These are phyloP conservation scores for Inosperma sp. DNA, from an alignment of 768 basidiomycete genomes.

Conservation along the genomic window DNA sequence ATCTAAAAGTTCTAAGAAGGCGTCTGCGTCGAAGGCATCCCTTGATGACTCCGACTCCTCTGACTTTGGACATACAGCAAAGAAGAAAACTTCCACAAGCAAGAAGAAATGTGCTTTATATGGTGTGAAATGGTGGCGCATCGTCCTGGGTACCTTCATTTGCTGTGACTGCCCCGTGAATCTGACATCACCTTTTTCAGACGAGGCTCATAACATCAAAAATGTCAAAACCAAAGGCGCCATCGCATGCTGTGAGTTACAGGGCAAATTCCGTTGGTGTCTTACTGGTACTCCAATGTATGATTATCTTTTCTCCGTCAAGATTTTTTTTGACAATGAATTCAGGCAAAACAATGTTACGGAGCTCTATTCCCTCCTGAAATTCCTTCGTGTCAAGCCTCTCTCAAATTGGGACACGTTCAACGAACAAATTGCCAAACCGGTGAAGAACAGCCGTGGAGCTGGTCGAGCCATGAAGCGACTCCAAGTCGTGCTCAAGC, in stretches of 20 bases:
- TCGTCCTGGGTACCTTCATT: conserved; percentile 66
- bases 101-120: conserved; percentile 67
- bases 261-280: conserved; percentile 81
- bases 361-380: conserved; percentile 85
- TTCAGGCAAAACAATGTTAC: conserved; percentile 82
- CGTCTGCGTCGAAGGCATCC: conserved; percentile 29
- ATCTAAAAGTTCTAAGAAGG: conserved; percentile 36
- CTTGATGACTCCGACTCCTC: conserved; percentile 40
- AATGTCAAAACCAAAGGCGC: conserved; percentile 75
- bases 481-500: conserved; percentile 76
- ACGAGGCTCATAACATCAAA: conserved; percentile 95
- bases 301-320: conserved; percentile 20
- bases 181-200: conserved; percentile 33
- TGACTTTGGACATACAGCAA: conserved; percentile 42
- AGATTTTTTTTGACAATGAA: conserved; percentile 30
- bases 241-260: conserved; percentile 71
- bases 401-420: conserved; percentile 77
- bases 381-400: conserved; percentile 82
- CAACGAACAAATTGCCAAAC: conserved; percentile 71
- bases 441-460: conserved; percentile 63
- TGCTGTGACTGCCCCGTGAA: not conserved
- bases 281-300: conserved; percentile 81
- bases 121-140: conserved; percentile 73
- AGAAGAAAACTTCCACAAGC: conserved; percentile 35
- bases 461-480: conserved; percentile 74